Evolutionary conservation across 352 stramenopile genomes (phyloP).

Genomic region (Phytophthora colocasiae): DNA sequence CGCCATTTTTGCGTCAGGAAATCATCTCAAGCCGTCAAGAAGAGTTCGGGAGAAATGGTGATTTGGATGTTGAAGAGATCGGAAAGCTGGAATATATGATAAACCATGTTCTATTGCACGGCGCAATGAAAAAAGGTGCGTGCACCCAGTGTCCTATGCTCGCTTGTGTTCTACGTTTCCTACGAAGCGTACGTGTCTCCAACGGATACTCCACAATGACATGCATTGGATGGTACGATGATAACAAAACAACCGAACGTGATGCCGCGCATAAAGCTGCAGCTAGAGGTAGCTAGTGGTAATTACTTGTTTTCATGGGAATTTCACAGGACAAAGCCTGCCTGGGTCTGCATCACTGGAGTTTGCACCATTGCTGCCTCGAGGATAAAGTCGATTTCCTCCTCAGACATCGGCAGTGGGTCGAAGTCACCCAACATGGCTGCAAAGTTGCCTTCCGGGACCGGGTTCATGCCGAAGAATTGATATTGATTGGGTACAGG

Average conservation of each 20-base stretch:
- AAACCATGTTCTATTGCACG: constrained; percentile 20
- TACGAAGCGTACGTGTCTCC: constrained; percentile 14
- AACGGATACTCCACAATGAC: constrained; percentile 16
- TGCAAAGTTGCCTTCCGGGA: constrained; percentile 29
- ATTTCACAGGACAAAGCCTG: constrained; percentile 36
- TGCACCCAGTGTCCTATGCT: constrained; percentile 7
- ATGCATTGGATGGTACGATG: constrained; percentile 8
- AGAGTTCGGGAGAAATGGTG: not conserved
- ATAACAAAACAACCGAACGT: not conserved
- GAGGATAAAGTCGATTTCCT: constrained; percentile 56
- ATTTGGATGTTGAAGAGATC: constrained; percentile 8
- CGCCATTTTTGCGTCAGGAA: no score
- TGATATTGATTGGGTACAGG: constrained; percentile 18
- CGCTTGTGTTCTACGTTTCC: constrained; percentile 2
- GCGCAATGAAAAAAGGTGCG: constrained; percentile 10
- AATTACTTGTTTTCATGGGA: constrained; percentile 1
- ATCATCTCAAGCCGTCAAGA: not conserved
- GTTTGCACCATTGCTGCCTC: constrained; percentile 39
- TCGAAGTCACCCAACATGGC: constrained; percentile 40
- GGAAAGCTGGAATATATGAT: constrained; percentile 4
- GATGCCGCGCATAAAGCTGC: not conserved
- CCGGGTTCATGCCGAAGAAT: constrained; percentile 13
- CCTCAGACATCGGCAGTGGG: constrained; percentile 46
- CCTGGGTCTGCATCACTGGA: constrained; percentile 22
- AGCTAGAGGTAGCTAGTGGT: not conserved